Base-by-base conservation (phyloP, 2,329 filamentous ascomycete species). In the Fusarium paranaense region DNA sequence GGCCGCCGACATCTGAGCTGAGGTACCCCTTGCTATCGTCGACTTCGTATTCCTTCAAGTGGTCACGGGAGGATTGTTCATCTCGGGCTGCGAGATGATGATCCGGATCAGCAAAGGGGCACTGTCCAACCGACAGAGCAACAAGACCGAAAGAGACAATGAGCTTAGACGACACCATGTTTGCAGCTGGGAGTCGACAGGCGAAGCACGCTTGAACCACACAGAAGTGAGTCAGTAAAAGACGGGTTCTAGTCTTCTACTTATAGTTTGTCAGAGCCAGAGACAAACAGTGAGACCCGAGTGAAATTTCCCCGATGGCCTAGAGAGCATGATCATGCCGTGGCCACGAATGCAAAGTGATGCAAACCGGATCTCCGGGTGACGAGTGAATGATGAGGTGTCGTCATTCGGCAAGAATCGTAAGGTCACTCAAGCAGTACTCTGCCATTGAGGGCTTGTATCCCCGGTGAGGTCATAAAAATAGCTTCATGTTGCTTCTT, bases 1-100 rank as follows among this genome's bases (percentile, higher is more conserved):
- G 92, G 0, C 90, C 91, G 13, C 92, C 93, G 27, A 90, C 89
- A 78, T 94, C 92, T 32, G 89, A 89, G 1, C 92, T 94, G 74
- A 92, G 80, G 79, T 83, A 92, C 3, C 85, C 84, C 37, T 87
- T 79, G 54, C 84, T 85, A 72, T 92, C 90, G 67, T 91, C 86
- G 6, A 88, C 77, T 67, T 86, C 84, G 60, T 83, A 85, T 54
- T 80, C 68, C 16, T 74, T 52, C 3, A 85, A 66, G 59, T 83
- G 80, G 7, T 68, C 66, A 30, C 82, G 81, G 30, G 83, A 82
- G 56, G 62, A 64, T n/a, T 74, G 71, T 2, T 80, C 73, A 6
- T 73, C 72, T 60, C 81, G 77, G 10, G 78, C 74, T 33, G 69
- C 77, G 20, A 83, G 65, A 11, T 54, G 64, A 14, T 60, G 63